Base-by-base conservation (phyloP, 1,284 basidiomycete genomes). In the Irpex rosettiformis region DNA sequence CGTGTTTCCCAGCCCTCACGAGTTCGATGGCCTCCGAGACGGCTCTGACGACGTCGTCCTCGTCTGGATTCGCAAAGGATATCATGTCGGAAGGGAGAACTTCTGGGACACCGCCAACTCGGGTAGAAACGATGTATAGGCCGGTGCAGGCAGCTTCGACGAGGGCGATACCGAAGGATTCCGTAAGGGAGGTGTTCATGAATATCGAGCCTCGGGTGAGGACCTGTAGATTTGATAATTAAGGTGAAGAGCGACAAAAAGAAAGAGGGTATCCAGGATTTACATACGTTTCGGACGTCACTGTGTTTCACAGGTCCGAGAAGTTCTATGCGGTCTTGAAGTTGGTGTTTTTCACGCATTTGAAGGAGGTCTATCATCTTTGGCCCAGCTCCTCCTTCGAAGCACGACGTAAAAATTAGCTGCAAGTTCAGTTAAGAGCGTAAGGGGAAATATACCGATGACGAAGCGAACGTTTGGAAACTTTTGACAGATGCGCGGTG, bases 71-170 rank as follows among this genome's bases (percentile, higher is more conserved):
- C 0, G 95, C 93, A 65, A 98, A 97, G 33, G 93, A 93, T 59
- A 98, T 93, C 91, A 98, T 92, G 11, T 95, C 91, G 52, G 87
- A 78, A 0, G 97, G 97, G 18, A 99, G 77, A 58, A 98, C 91
- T 73, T 99, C 97, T 0, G 97, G 95, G 0, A 98, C 91, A 1
- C 97, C 96, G 0, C 97, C 96, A 0, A 99, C 96, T 30, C 88
- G 83, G 0, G 96, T 99, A 16, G 90, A 89, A 33, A 99, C 97
- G 40, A 98, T 91, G 68, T 97, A 96, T 7, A 99, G 79, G 0
- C 97, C 97, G 0, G 93, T 86, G 64, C 91, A 96, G 0, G 97
- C 97, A 0, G 97, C 97, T 77, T 99, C 97, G 52, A 99, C 82
- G 64, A 97, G 94, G 6, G 91, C 91, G 63, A 96, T 99, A 0